Evolutionary conservation across 805 yeast genomes (phyloP).

Genomic region (Cyberlindnera lachancei): DNA sequence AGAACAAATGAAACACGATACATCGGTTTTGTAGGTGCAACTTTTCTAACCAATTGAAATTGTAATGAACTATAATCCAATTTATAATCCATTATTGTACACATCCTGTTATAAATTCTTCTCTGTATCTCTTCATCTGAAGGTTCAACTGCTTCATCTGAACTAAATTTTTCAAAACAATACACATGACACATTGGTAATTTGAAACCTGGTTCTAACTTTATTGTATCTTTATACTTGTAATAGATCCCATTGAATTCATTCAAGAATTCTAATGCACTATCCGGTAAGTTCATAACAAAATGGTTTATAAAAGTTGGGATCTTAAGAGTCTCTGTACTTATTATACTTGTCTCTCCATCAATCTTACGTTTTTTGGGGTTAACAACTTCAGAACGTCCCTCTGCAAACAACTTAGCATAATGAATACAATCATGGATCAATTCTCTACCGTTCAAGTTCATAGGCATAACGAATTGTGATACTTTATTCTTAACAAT

Average conservation of each 20-base stretch:
- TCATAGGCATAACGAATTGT: conserved; percentile 51
- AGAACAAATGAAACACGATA: conserved; percentile 75
- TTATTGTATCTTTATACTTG: conserved; percentile 29
- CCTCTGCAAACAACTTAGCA: conserved; percentile 38
- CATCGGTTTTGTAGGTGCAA: conserved; percentile 97
- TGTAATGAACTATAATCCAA: conserved; percentile 38
- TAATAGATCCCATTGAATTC: conserved; percentile 70
- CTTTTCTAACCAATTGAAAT: conserved; percentile 86
- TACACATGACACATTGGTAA: conserved; percentile 81
- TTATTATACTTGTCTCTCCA: conserved; percentile 15
- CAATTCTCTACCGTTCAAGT: conserved; percentile 78
- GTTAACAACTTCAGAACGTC: conserved; percentile 29
- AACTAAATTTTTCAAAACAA: conserved; percentile 86
- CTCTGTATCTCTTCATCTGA: conserved; percentile 54
- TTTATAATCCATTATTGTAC: conserved; percentile 35
- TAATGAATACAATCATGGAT: conserved; percentile 53
- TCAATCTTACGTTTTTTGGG: conserved; percentile 28
- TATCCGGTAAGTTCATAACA: conserved; percentile 94
- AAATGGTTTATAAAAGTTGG: conserved; percentile 61
- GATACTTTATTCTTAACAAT: conserved; percentile 55
- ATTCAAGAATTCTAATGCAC: conserved; percentile 76
- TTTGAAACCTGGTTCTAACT: conserved; percentile 39
- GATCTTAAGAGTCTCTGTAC: conserved; percentile 25
- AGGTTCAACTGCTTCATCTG: conserved; percentile 66
- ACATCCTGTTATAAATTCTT: conserved; percentile 54